Base-by-base conservation (phyloP, 352 stramenopile genomes). In the Pythium monospermum region DNA sequence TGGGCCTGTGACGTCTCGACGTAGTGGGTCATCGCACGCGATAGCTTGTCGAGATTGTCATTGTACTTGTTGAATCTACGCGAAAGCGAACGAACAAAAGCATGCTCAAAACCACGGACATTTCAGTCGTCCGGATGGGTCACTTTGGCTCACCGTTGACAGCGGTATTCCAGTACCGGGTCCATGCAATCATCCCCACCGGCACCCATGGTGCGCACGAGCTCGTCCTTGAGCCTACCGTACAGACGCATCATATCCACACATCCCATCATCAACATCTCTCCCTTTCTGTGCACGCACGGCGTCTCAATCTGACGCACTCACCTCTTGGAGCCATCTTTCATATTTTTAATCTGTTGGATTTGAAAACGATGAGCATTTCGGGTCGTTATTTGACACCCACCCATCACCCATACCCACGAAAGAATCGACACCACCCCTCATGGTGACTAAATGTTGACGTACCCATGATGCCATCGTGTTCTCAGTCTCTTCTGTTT, bases 261-360 rank as follows among this genome's bases (percentile, higher is more conserved):
- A 19, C 43, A 28, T 43, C 42, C 28, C 6, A 16, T 6, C 12
- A 12, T 19, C n/a, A 3, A 42, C 23, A 10, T 42, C 18, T 16
- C 12, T 19, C n/a, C 13, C 21, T 27, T 22, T 50, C 23, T 18
- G 2, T 7, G 3, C 4, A 30, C 12, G 5, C 18, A 25, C 23
- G 35, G 12, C 7, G 21, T 27, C 22, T n/a, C 10, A 1, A n/a
- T n/a, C n/a, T n/a, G n/a, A n/a, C 30, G 3, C 15, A 53, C 50
- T 8, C 26, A 85, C 78, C 78, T 63, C 35, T 79, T 73, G 16
- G 76, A 87, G 11, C 76, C 76, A 64, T 87, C 76, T 58, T 90
- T 90, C 64, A 90, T 77, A 52, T 85, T 85, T 66, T 83, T 62
- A n/a, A 68, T 68, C 59, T 62, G 37, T 2, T n/a, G n/a, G n/a